Evolutionary conservation across 2,329 filamentous ascomycete genomes (phyloP), one percentile per base, ranked within the genome.

Genomic region (Colletotrichum tropicicola): DNA sequence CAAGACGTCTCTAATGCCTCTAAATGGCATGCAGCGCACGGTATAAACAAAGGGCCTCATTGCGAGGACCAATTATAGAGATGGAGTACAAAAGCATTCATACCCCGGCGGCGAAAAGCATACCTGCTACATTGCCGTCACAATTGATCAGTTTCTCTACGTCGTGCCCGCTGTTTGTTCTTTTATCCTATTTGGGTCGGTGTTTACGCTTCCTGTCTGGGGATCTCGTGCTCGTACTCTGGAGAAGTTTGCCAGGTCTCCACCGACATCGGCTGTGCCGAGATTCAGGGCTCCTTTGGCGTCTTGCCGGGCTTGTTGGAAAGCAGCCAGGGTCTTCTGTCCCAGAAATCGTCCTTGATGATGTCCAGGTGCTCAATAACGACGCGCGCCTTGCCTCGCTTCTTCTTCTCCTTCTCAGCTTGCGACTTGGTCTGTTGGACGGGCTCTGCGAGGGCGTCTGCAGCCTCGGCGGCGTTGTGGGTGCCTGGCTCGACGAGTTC

Each of bases 271-370:
- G 23, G 17, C 28, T 35, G 6, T 6, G 2, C 41, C 9, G 1
- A 1, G 5, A 28, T 28, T 75, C 70, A 84, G 56, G 79, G 80
- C 74, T 88, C 85, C 73, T 88, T 89, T n/a, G 89, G 89, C 70
- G 90, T 82, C 72, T 87, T 91, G 21, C 91, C 91, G 5, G 91
- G 90, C 76, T 89, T 91, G 68, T 91, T 91, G 1, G 90, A 92
- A 56, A 94, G 75, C 60, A 96, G 83, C 93, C 94, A 98, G 2
- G 94, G 94, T 73, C 94, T 85, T 71, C 85, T 86, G 68, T 93
- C 86, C 96, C 96, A 99, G 74, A 99, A 99, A 4, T 93, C 92
- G 77, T 98, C 93, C 72, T 92, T 94, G 78, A 99, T 98, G 72
- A 99, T 92, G 79, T 99, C 96, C 65, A 96, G 80, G 81, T 98